These are phyloP conservation scores for Dendrobium chrysotoxum DNA, from an alignment of 106 monocot genomes.

Conservation along the genomic window DNA sequence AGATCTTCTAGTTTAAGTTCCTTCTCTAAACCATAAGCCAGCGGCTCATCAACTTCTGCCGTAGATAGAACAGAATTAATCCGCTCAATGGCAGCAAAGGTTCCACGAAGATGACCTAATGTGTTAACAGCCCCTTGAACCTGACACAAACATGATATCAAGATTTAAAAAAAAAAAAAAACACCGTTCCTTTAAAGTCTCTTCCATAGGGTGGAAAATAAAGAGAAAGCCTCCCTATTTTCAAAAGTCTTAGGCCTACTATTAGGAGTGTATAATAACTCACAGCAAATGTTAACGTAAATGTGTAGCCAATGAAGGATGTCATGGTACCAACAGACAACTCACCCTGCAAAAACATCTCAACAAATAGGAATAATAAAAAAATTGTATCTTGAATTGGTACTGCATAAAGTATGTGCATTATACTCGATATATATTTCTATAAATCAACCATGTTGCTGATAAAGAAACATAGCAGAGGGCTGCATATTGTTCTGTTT, in stretches of 20 bases:
- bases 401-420: neutral
- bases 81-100: conserved; percentile 72
- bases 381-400: neutral
- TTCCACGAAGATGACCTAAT: conserved; percentile 85
- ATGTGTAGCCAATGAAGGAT: conserved; percentile 97
- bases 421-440: no score
- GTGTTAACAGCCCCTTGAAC: conserved; percentile 99
- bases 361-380: neutral
- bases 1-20: conserved; percentile 32
- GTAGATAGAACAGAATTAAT: conserved; percentile 76
- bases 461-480: no score
- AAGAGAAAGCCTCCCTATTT: neutral
- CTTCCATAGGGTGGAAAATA: neutral
- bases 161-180: neutral
- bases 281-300: conserved; percentile 97
- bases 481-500: no score
- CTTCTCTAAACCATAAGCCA: conserved; percentile 70
- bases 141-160: conserved; percentile 29
- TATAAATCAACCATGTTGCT: no score
- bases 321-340: conserved; percentile 90
- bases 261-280: conserved; percentile 18
- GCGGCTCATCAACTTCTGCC: conserved; percentile 70
- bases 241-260: neutral
- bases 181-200: neutral
- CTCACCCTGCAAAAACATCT: conserved; percentile 62